Evolutionary conservation across 768 basidiomycete species (phyloP), one percentile per base, ranked within the genome.

Genomic region (Lyophyllum atratum): DNA sequence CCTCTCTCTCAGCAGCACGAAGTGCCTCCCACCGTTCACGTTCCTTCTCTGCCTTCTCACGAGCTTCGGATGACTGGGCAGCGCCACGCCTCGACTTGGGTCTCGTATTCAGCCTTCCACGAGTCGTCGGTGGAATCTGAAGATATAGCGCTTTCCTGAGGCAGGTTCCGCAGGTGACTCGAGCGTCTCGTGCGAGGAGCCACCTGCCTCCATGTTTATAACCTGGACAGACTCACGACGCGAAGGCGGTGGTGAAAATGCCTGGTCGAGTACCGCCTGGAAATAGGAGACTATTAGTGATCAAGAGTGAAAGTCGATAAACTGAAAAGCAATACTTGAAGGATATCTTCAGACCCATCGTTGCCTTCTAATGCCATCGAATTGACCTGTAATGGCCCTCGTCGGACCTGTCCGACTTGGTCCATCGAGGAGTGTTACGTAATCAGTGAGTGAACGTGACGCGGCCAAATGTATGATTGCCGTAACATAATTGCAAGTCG

Each of bases 1-100:
- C 72, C 59, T 76, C 70, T 50, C 74, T 75, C 70, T 89, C 86
- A 31, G 75, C 75, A 29, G 76, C 78, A 40, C 92, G 82, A 47
- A 88, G 75, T 15, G 76, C 74, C 67, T 90, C 90, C 90, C 89
- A 93, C 59, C 79, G 77, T 42, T 79, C 80, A 10, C 91, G 87
- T 69, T 86, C 84, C 59, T 78, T 80, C 74, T 92, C 91, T 9
- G 90, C 88, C 68, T 87, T 91, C 66, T 83, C 77, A 50, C 90
- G 86, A 43, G 85, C 86, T 58, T 83, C 82, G 28, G 90, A 86
- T 37, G 86, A 87, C 64, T 85, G 83, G 22, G 82, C 81, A n/a
- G 39, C 86, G 86, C 92, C 92, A 94, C 54, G 77, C 72, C 49
- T 80, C 76, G 11, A 90, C 75, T 42, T 90, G 86, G 1, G 81